Percentiles rank a stretch among this genome's conserved stretches.
These are phyloP conservation scores for Aspergillus sp. DNA, from an alignment of 2,329 filamentous ascomycete genomes.

Conservation along the genomic window DNA sequence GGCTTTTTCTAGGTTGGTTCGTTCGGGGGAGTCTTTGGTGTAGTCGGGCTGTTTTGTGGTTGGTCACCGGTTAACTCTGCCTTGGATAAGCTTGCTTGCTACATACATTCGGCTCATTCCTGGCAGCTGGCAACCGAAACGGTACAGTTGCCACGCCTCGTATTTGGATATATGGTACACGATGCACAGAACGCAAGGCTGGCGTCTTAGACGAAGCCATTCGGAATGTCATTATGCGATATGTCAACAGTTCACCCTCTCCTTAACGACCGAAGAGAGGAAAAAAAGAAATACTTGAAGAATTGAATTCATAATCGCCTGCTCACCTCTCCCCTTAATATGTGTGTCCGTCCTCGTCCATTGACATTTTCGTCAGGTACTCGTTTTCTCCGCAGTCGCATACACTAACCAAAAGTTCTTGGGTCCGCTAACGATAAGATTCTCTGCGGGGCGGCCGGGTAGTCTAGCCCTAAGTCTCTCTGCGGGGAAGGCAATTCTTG, in stretches of 20 bases:
- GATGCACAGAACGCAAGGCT: not conserved
- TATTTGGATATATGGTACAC: not conserved
- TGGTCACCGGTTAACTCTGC: not conserved
- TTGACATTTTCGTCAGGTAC: too few species aligned
- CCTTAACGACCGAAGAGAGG: not conserved
- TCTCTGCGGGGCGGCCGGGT: not conserved
- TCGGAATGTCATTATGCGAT: not conserved
- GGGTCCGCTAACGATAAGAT: not conserved
- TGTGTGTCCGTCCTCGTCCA: not conserved
- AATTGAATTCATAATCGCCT: not conserved
- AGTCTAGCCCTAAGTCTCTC: not conserved
- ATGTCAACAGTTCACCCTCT: not conserved
- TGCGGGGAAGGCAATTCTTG: too few species aligned
- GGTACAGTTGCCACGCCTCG: slow-evolving; percentile 15
- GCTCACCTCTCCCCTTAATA: not conserved
- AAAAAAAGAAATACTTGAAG: not conserved
- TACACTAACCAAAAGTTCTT: not conserved
- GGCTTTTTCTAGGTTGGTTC: slow-evolving; percentile 25
- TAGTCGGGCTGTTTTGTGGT: slow-evolving; percentile 15
- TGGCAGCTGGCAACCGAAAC: slow-evolving; percentile 23
- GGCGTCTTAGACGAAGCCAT: not conserved
- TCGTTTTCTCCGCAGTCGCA: not conserved
- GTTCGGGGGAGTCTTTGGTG: slow-evolving; percentile 24
- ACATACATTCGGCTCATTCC: slow-evolving; percentile 29
- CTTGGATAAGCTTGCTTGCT: not conserved